A percentile compares a stretch with the other conserved stretches of the same genome.
phyloP scores from a whole-genome alignment of 176 grass and related monocot species.

The Coix lacrymajobi region DNA sequence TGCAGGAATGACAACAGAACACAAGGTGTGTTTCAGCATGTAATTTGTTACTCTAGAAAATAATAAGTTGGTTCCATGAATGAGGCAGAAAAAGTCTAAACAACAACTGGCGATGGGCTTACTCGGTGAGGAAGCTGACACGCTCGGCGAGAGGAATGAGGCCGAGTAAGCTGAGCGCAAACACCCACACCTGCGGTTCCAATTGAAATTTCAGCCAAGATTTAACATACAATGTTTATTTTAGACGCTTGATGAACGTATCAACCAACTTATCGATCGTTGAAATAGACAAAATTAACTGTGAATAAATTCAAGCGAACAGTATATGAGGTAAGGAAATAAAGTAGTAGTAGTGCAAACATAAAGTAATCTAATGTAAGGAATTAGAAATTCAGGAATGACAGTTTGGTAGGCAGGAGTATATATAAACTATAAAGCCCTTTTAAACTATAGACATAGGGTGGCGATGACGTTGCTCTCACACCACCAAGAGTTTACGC shows the following conservation, averaged over 20 bases:
- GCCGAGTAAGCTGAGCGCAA: constrained; percentile 64
- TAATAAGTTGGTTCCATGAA: neutral
- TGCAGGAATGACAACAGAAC: constrained; percentile 10
- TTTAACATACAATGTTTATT: neutral
- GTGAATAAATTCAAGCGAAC: too few species aligned
- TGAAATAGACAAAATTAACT: too few species aligned
- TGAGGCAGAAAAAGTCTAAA: neutral
- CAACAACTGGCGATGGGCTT: neutral
- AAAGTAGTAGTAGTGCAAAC: neutral
- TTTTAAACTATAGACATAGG: too few species aligned
- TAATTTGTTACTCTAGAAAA: neutral
- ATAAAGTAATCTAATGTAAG: neutral
- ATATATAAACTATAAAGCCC: neutral
- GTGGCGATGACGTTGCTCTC: neutral
- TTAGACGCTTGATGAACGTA: too few species aligned
- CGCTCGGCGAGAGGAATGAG: constrained; percentile 85
- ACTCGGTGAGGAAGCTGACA: constrained; percentile 99
- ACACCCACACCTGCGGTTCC: constrained; percentile 67
- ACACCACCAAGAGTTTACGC: too few species aligned
- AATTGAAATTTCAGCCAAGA: neutral
- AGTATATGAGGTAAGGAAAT: neutral
- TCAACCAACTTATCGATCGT: too few species aligned
- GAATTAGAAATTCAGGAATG: too few species aligned
- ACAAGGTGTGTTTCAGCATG: neutral
- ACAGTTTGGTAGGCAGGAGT: neutral